Conservation (phyloP, 371 early-diverging fungal genomes). For the Rhizomucor miehei region DNA sequence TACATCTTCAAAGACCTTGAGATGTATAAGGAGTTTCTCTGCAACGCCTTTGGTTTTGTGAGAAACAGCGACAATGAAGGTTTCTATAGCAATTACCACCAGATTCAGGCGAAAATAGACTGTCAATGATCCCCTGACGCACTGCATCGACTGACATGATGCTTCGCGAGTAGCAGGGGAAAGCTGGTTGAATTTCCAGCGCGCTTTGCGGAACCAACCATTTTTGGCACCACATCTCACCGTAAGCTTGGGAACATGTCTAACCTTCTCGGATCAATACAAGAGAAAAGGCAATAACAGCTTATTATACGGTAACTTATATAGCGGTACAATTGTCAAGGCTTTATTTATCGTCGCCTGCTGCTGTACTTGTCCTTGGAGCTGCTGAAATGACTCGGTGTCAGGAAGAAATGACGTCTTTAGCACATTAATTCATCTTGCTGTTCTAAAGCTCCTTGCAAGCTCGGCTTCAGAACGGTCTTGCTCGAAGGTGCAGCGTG, state of each 20-base stretch:
- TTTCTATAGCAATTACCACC: constrained; percentile 4
- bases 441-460: no score
- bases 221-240: background rate
- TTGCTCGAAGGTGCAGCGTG: no score
- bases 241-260: background rate
- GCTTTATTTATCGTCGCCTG: no score
- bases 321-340: background rate
- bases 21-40: constrained; percentile 39
- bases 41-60: constrained; percentile 17
- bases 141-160: constrained; percentile 26
- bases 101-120: constrained; percentile 36
- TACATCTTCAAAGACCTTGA: constrained; percentile 51
- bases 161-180: background rate
- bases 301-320: background rate
- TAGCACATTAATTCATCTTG: no score
- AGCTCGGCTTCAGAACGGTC: no score
- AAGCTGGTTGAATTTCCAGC: background rate
- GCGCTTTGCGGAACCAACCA: background rate
- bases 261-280: background rate
- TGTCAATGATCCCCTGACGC: constrained; percentile 38
- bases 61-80: background rate
- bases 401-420: no score
- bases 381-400: no score
- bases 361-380: no score
- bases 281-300: background rate